Conservation (phyloP, 2,329 filamentous ascomycete genomes). For the Pseudogymnoascus sp. region DNA sequence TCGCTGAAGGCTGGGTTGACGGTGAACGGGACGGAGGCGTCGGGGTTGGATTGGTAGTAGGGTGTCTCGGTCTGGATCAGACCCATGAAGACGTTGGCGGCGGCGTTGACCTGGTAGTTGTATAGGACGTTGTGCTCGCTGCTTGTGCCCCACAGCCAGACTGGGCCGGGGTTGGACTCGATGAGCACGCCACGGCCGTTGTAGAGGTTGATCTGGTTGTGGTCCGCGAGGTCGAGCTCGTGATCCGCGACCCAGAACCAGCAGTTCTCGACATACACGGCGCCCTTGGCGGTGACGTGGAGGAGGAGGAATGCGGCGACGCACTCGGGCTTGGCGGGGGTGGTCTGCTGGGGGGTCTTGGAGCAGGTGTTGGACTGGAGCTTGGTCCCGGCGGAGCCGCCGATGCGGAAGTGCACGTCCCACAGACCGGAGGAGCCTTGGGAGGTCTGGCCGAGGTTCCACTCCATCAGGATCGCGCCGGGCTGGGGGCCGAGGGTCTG, state of each 20-base stretch:
- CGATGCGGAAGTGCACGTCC: constrained; percentile 94
- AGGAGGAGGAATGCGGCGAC: constrained; percentile 67
- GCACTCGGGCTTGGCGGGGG: constrained; percentile 60
- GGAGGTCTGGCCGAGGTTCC: constrained; percentile 68
- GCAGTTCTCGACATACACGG: constrained; percentile 77
- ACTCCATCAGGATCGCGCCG: constrained; percentile 85
- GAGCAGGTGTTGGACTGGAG: constrained; percentile 73
- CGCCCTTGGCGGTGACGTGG: constrained; percentile 56
- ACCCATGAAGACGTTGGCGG: constrained; percentile 73
- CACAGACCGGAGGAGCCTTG: constrained; percentile 75
- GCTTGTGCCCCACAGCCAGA: constrained; percentile 77
- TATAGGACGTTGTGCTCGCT: constrained; percentile 62
- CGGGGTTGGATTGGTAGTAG: constrained; percentile 79
- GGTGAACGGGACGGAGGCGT: constrained; percentile 60
- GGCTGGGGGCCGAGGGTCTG: constrained; percentile 76
- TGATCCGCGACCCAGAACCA: constrained; percentile 92
- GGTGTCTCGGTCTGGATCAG: constrained; percentile 87
- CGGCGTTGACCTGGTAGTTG: constrained; percentile 79
- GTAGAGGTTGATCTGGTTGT: constrained; percentile 79
- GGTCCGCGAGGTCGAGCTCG: constrained; percentile 69
- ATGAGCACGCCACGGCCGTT: constrained; percentile 78
- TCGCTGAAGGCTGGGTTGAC: constrained; percentile 54
- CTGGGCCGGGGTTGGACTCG: constrained; percentile 65
- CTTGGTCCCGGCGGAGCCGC: constrained; percentile 76
- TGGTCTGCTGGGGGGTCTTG: constrained; percentile 63